Percentiles rank a stretch among this genome's conserved stretches.
Evolutionary conservation across 2,329 filamentous ascomycete species (phyloP).

Genomic region (Paecilomyces dactylethromorphus): DNA sequence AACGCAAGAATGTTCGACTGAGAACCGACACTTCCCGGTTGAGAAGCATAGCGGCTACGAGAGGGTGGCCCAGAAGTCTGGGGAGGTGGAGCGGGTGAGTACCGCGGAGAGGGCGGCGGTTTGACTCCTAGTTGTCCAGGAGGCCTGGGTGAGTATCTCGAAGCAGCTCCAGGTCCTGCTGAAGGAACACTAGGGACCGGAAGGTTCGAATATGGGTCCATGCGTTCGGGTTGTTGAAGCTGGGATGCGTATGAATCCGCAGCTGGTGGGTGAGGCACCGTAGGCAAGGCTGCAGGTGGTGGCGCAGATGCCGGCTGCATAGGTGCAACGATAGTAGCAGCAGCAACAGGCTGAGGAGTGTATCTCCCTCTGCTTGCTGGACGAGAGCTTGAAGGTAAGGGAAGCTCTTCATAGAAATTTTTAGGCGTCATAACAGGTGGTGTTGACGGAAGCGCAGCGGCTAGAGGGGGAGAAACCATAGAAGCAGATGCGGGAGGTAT

Average conservation of each 20-base stretch:
- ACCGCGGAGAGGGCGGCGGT: constrained; percentile 32
- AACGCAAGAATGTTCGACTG: constrained; percentile 42
- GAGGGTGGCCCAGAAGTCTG: constrained; percentile 16
- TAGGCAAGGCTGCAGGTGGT: constrained; percentile 20
- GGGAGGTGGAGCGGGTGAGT: constrained; percentile 40
- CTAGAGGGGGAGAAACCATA: constrained; percentile 29
- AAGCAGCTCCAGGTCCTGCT: constrained; percentile 22
- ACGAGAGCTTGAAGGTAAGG: constrained; percentile 55
- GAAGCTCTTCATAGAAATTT: constrained; percentile 74
- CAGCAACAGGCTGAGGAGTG: constrained; percentile 26
- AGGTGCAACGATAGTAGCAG: constrained; percentile 7
- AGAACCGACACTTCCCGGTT: constrained; percentile 21
- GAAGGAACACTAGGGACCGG: constrained; percentile 20
- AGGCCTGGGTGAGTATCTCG: constrained; percentile 38
- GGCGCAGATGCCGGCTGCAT: constrained; percentile 10
- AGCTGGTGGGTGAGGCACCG: constrained; percentile 12
- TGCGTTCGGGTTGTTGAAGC: constrained; percentile 23
- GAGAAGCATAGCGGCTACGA: constrained; percentile 35
- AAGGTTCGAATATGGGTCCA: constrained; percentile 25
- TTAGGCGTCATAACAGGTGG: constrained; percentile 20
- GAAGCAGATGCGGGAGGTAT: constrained; percentile 12
- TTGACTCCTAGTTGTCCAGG: constrained; percentile 25
- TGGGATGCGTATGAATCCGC: constrained; percentile 13
- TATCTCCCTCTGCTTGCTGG: constrained; percentile 43
- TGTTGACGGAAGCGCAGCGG: constrained; percentile 9